Evolutionary conservation across 2,329 filamentous ascomycete species (phyloP).

Genomic region (Botrytis porri): DNA sequence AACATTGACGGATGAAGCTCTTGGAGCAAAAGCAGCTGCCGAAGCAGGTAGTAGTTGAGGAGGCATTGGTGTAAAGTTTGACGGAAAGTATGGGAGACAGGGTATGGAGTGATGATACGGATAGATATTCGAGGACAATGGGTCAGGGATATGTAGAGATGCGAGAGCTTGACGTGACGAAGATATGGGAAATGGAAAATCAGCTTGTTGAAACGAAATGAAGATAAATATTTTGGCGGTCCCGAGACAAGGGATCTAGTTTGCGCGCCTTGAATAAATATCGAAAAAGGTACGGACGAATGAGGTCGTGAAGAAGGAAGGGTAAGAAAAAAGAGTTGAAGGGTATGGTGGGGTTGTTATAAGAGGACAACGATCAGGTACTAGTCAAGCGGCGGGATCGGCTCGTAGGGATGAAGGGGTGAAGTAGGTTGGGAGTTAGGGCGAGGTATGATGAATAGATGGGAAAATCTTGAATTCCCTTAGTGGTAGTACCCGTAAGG

Average conservation of each 20-base stretch:
- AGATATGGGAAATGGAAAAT: constrained; percentile 3
- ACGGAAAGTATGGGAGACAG: constrained; percentile 12
- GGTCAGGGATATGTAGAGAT: constrained; percentile 24
- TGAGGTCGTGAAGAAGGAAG: constrained; percentile 24
- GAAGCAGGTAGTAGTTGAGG: constrained; percentile 91
- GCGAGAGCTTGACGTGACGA: constrained; percentile 22
- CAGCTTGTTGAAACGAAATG: constrained; percentile 36
- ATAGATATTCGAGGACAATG: constrained; percentile 23
- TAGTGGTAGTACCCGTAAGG: constrained; percentile 6
- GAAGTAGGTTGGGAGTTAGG: background rate
- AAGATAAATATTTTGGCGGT: constrained; percentile 40
- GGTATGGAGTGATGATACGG: constrained; percentile 23
- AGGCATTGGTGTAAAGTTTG: constrained; percentile 59
- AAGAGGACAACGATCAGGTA: constrained; percentile 19
- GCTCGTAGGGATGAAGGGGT: constrained; percentile 17
- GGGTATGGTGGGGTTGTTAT: constrained; percentile 22
- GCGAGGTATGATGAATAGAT: constrained; percentile 9
- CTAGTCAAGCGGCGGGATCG: constrained; percentile 20
- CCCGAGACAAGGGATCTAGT: constrained; percentile 54
- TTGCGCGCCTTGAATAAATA: constrained; percentile 48
- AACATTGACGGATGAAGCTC: constrained; percentile 86
- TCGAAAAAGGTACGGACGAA: constrained; percentile 23
- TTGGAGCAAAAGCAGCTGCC: constrained; percentile 91
- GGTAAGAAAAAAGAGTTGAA: constrained; percentile 31
- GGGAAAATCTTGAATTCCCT: constrained; percentile 16